Conservation (phyloP, 2,329 filamentous ascomycete genomes). For the Myriosclerotinia duriaeana region DNA sequence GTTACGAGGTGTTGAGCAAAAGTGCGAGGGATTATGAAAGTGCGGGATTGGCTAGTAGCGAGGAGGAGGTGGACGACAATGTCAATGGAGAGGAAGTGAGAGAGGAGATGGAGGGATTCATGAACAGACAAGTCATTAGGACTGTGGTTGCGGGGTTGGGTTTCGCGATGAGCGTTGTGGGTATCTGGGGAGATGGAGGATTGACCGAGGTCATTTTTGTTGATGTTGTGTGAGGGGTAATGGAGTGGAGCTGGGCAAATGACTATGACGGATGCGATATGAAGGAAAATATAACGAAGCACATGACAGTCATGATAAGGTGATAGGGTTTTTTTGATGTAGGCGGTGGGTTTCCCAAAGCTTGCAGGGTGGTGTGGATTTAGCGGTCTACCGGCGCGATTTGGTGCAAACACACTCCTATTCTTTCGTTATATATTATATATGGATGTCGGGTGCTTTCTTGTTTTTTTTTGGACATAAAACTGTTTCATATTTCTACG, state of each 20-base stretch:
- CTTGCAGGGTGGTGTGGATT: neutral
- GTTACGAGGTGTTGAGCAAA: slow-evolving; percentile 64
- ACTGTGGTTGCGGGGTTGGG: slow-evolving; percentile 55
- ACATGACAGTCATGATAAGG: neutral
- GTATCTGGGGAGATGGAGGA: slow-evolving; percentile 66
- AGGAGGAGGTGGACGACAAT: slow-evolving; percentile 47
- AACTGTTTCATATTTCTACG: neutral
- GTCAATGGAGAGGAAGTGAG: slow-evolving; percentile 64
- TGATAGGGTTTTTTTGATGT: neutral
- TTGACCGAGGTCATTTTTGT: slow-evolving; percentile 35
- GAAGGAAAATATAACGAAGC: slow-evolving; percentile 2
- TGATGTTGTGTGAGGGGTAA: slow-evolving; percentile 13
- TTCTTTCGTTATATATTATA: slow-evolving; percentile 14
- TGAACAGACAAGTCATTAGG: slow-evolving; percentile 54
- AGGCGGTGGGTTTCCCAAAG: neutral
- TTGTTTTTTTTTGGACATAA: neutral
- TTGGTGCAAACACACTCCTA: slow-evolving; percentile 9
- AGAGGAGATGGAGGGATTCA: slow-evolving; percentile 55
- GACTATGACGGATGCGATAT: neutral
- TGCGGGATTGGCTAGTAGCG: slow-evolving; percentile 46
- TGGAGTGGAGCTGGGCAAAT: neutral
- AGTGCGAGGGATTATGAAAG: slow-evolving; percentile 49
- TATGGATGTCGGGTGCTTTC: neutral
- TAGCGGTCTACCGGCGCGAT: neutral
- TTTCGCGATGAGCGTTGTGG: slow-evolving; percentile 61